Evolutionary conservation across 2,329 filamentous ascomycete species (phyloP), one percentile per base, ranked within the genome.

Genomic region (Furcasterigmium sp.): DNA sequence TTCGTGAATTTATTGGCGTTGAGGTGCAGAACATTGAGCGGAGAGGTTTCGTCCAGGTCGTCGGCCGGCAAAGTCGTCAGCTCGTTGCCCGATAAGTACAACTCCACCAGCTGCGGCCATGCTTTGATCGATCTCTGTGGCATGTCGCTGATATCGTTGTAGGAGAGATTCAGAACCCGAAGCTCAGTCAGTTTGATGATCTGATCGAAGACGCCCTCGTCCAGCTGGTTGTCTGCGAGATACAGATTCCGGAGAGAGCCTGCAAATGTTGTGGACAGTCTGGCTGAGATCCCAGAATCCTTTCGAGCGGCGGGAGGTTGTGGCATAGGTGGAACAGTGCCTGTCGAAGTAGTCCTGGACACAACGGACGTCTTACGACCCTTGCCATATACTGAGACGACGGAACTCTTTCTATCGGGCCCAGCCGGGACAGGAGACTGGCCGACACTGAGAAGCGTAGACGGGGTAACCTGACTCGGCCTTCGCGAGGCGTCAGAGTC

Each of bases 1-100:
- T 95, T 94, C 54, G 95, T 95, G 60, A 98, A 98, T 60, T 95
- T 93, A 69, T 98, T 98, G 60, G 85, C 87, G 67, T 98, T 98
- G 67, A 98, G 87, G 61, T 97, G 90, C 7, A 98, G 76, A 5
- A 94, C 82, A 60, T 93, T 91, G 30, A 98, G 74, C 41, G 88
- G 80, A 56, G 87, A 90, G 46, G 86, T 84, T 58, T 96, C 89
- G 63, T 95, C 91, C 37, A 98, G 72, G 56, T 98, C 93, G 63
- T 98, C 93, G 0, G 90, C 88, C 3, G 93, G 93, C 30, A 98
- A 69, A 13, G 85, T 91, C 1, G 90, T 94, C 43, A 98, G 71
- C 55, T 95, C 90, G 55, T 98, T 98, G 21, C 93, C 91, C 3
- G 93, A 97, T 4, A 98, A 73, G 56, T 97, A 97, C 13, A 98